Conservation (phyloP, 768 basidiomycete species). For the Calocera cornea region DNA sequence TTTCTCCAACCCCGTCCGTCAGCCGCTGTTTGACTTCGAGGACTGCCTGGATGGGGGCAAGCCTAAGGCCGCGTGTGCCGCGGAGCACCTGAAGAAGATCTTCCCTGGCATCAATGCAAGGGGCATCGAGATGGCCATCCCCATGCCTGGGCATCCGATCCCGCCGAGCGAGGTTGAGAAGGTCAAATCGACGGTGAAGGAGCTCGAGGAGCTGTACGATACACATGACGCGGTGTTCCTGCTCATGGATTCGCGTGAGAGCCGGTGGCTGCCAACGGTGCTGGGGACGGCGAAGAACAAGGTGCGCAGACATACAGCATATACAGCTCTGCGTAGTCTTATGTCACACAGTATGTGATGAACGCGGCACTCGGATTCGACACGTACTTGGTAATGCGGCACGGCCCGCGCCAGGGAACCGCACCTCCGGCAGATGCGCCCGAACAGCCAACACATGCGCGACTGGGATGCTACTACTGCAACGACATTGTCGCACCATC, state of each 20-base stretch:
- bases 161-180: slow-evolving; percentile 43
- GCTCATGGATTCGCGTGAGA: slow-evolving; percentile 97
- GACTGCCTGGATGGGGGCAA: slow-evolving; percentile 89
- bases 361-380: slow-evolving; percentile 95
- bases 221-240: slow-evolving; percentile 83
- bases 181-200: slow-evolving; percentile 50
- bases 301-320: slow-evolving; percentile 28
- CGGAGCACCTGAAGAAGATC: slow-evolving; percentile 68
- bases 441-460: slow-evolving; percentile 9
- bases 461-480: slow-evolving; percentile 92
- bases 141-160: slow-evolving; percentile 96
- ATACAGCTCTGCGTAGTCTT: not conserved
- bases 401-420: slow-evolving; percentile 48
- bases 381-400: slow-evolving; percentile 91
- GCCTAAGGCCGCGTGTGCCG: slow-evolving; percentile 85
- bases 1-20: slow-evolving; percentile 94
- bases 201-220: slow-evolving; percentile 65
- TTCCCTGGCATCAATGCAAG: slow-evolving; percentile 83
- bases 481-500: slow-evolving; percentile 95
- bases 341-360: slow-evolving; percentile 54
- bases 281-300: slow-evolving; percentile 74
- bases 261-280: slow-evolving; percentile 89
- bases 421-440: slow-evolving; percentile 12
- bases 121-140: slow-evolving; percentile 67
- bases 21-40: slow-evolving; percentile 89